Evolutionary conservation across 2,329 filamentous ascomycete genomes (phyloP).

Genomic region (Penicillium thymicola): DNA sequence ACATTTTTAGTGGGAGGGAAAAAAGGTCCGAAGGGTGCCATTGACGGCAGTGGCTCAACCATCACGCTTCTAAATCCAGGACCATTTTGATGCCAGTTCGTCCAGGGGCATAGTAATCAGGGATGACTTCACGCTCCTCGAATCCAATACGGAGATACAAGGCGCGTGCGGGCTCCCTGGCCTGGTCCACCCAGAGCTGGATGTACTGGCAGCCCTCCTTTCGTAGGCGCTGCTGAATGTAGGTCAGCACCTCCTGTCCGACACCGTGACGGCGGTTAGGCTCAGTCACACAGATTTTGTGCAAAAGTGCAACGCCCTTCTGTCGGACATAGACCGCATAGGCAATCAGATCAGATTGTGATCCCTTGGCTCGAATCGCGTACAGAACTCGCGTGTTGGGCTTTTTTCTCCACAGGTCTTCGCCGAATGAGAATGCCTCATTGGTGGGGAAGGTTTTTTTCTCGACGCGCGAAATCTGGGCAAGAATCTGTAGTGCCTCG

Average conservation of each 20-base stretch:
- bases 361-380: slow-evolving; percentile 22
- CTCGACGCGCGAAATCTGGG: slow-evolving; percentile 42
- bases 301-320: slow-evolving; percentile 46
- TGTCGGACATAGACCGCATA: slow-evolving; percentile 49
- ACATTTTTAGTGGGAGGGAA: slow-evolving; percentile 10
- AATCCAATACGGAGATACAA: slow-evolving; percentile 49
- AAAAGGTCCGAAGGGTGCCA: slow-evolving; percentile 13
- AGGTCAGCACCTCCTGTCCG: slow-evolving; percentile 45
- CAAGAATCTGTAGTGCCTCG: slow-evolving; percentile 36
- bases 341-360: slow-evolving; percentile 34
- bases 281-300: slow-evolving; percentile 52
- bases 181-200: slow-evolving; percentile 53
- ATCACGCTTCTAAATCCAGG: slow-evolving; percentile 32
- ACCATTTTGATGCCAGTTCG: slow-evolving; percentile 48
- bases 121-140: slow-evolving; percentile 44
- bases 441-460: slow-evolving; percentile 51
- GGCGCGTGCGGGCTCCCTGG: slow-evolving; percentile 42
- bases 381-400: slow-evolving; percentile 47
- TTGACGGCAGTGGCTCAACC: slow-evolving; percentile 24
- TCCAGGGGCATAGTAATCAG: slow-evolving; percentile 51
- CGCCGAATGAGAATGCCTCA: slow-evolving; percentile 49
- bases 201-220: slow-evolving; percentile 49
- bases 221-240: slow-evolving; percentile 42
- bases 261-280: slow-evolving; percentile 47
- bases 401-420: slow-evolving; percentile 47